phyloP scores from a whole-genome alignment of 108 stramenopile genomes.

The Discostella pseudostelligera region DNA sequence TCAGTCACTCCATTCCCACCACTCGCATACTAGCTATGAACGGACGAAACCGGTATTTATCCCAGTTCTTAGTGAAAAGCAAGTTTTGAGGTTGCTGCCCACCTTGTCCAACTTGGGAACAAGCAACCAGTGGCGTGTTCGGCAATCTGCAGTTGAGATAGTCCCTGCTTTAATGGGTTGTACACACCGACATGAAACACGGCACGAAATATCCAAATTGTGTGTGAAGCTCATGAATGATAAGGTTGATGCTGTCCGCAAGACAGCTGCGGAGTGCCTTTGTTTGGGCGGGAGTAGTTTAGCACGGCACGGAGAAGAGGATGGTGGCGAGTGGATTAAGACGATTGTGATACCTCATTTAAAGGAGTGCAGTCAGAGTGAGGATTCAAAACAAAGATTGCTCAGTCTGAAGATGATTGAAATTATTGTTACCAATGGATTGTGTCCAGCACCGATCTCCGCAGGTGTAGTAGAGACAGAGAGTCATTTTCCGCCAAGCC shows the following conservation, averaged over 20 bases:
- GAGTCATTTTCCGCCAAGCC: constrained; percentile 3
- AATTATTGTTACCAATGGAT: constrained; percentile 62
- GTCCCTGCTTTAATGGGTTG: constrained; percentile 87
- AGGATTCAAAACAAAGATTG: constrained; percentile 73
- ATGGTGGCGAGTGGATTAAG: constrained; percentile 79
- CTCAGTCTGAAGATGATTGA: constrained; percentile 85
- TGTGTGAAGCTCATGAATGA: constrained; percentile 77
- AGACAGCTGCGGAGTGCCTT: constrained; percentile 83
- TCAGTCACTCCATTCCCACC: constrained; percentile 39
- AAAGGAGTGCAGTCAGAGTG: constrained; percentile 54
- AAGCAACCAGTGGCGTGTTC: constrained; percentile 86
- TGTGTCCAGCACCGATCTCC: constrained; percentile 25
- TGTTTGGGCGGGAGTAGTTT: constrained; percentile 83
- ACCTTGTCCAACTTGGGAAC: constrained; percentile 81
- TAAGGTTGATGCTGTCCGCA: constrained; percentile 80
- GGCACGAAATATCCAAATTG: constrained; percentile 79
- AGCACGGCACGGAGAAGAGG: constrained; percentile 76
- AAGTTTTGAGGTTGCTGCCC: constrained; percentile 80
- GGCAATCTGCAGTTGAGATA: constrained; percentile 90
- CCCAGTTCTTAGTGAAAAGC: constrained; percentile 80
- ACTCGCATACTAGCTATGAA: constrained; percentile 59
- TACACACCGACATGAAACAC: constrained; percentile 73
- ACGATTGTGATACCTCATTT: constrained; percentile 82
- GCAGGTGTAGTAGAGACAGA: constrained; percentile 16
- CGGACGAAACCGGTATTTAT: constrained; percentile 78